Base-by-base conservation (phyloP, 2,329 filamentous ascomycete genomes). In the Geosmithia flava region DNA sequence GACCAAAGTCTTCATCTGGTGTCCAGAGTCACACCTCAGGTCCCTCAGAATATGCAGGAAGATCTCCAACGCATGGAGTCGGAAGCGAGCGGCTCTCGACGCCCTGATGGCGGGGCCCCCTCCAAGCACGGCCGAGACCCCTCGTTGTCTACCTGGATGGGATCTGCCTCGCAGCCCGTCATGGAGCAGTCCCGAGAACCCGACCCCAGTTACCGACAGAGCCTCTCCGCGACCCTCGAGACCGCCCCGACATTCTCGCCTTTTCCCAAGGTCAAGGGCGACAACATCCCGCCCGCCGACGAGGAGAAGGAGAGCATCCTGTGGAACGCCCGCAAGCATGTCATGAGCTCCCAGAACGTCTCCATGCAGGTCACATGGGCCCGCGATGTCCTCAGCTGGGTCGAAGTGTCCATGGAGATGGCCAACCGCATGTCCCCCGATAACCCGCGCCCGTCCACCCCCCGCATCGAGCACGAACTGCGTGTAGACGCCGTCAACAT, bases 351-450 rank as follows among this genome's bases (percentile, higher is more conserved):
- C 44, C 94, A 94, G 59, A 90, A 98, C 62, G 88, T 94, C 45
- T 84, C 94, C 56, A 94, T 95, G 81, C 93, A 98, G 69, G 76
- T 98, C 58, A 87, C 87, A 51, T 98, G 93, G 93, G 91, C 93
- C 41, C 86, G 94, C 60, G 93, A 97, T 66, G 84, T 89, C 43
- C 75, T 98, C 50, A 80, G 83, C 47, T 96, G 89, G 72, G 87
- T 91, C 30, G 91, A 96, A 59, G 83, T 89, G 49, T 79, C 87
- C 45, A 78, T 83, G 59, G 83, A 94, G 56, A 83, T 90, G 51
- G 80, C 85, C 57, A 71, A 81, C 51, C 80, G 88, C 49, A 76
- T 90, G 42, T 62, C 64, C 53, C 62, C 59, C 50, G 68, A 69
- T 44, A 62, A 63, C 42, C 56, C 77, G 39, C 78, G 91, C 45